Conservation (phyloP, 345 rosid species). For the Rhizophora mangle region DNA sequence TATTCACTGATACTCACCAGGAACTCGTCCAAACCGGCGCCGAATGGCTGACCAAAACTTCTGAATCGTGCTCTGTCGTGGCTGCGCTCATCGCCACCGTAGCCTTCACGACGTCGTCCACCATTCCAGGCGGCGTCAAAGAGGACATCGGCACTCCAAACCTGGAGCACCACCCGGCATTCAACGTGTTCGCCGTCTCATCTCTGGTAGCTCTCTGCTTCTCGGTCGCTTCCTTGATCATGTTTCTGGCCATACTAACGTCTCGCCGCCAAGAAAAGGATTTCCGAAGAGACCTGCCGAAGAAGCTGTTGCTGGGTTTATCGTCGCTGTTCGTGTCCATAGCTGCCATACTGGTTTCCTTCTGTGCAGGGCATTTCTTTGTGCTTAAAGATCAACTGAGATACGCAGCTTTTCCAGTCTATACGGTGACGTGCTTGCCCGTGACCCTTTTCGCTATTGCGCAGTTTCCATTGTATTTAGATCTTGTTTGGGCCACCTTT, state of each 20-base stretch:
- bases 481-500: constrained; percentile 43
- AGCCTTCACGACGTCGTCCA: constrained; percentile 45
- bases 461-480: constrained; percentile 47
- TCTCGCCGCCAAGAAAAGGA: constrained; percentile 23
- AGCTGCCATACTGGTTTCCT: constrained; percentile 18
- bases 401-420: constrained; percentile 40
- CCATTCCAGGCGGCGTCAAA: constrained; percentile 31
- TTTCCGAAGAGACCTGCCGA: constrained; percentile 16
- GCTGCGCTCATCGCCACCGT: constrained; percentile 55
- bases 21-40: constrained; percentile 37
- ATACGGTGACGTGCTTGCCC: constrained; percentile 43
- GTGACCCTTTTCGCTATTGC: constrained; percentile 40
- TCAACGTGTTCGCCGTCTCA: constrained; percentile 21
- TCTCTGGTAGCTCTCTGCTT: constrained; percentile 27
- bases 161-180: constrained; percentile 2
- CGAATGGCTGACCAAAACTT: constrained; percentile 46
- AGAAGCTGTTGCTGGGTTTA: too few species aligned
- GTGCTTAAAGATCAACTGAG: constrained; percentile 38
- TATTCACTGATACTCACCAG: constrained; percentile 38
- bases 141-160: constrained; percentile 5
- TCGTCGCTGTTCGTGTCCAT: constrained; percentile 18
- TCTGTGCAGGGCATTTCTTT: constrained; percentile 54
- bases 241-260: constrained; percentile 26
- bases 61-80: constrained; percentile 52
- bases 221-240: constrained; percentile 1